Evolutionary conservation across 2,329 filamentous ascomycete genomes (phyloP), one percentile per base, ranked within the genome.

Genomic region (Colletotrichum sp.): DNA sequence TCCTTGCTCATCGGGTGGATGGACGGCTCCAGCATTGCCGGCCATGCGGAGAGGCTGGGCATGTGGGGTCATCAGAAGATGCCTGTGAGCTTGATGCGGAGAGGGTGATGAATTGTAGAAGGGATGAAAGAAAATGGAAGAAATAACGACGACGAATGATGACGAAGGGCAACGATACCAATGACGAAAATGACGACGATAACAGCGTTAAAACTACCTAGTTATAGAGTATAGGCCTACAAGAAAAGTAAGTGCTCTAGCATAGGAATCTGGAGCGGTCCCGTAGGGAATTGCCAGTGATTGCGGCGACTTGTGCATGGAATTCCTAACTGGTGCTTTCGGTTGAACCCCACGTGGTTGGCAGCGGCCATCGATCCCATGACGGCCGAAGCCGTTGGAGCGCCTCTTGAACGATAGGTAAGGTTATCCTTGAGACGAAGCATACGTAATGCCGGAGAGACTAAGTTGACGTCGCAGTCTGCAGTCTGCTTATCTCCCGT

Each of bases 241-340:
- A 49, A 4, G 18, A 49, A 49, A 49, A 49, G 10, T 6, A 39
- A 13, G 10, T 13, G 18, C 44, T 13, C 18, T 13, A 3, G 44
- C 44, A 49, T 9, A 4, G 44, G n/a, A 9, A 49, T 4, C 6
- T 12, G 3, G 3, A n/a, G n/a, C 44, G 44, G 44, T 52, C n/a
- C 2, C 44, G 6, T 3, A 4, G 44, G 3, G n/a, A 52, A 52
- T 13, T 21, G n/a, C 3, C 2, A 21, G 12, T 52, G 44, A 13
- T 24, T 52, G n/a, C 2, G 0, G n/a, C 0, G 44, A 21, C n/a
- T 52, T 52, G 10, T 0, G 44, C n/a, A 52, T 52, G 44, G 0
- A 3, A 21, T 52, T 52, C 44, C 44, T 21, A 1, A 3, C 44
- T 5, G 44, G 44, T 5, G n/a, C 7, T 1, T 24, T 52, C 44